These are phyloP conservation scores for Pulveroboletus sp. DNA, from an alignment of 768 basidiomycete genomes.

Conservation along the genomic window DNA sequence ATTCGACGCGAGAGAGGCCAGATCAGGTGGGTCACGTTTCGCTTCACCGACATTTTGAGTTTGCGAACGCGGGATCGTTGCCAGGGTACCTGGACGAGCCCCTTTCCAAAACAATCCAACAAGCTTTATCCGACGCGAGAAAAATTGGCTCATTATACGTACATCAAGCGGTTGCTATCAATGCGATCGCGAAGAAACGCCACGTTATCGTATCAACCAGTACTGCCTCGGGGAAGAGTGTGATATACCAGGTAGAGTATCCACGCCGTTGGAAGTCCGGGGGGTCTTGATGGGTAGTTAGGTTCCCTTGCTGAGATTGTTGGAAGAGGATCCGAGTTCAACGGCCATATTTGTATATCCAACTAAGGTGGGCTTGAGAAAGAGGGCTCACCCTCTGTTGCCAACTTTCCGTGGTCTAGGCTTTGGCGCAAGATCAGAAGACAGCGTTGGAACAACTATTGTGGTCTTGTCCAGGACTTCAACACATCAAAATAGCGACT, in stretches of 20 bases:
- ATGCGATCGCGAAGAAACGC: conserved; percentile 50
- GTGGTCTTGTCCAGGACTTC: conserved; percentile 55
- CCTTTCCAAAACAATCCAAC: conserved; percentile 51
- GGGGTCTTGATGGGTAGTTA: conserved; percentile 25
- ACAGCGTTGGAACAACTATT: conserved; percentile 66
- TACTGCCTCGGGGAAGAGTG: conserved; percentile 86
- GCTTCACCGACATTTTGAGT: background rate
- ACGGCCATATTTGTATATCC: conserved; percentile 87
- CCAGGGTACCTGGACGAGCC: conserved; percentile 50
- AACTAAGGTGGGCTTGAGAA: conserved; percentile 56
- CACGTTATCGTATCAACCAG: conserved; percentile 87
- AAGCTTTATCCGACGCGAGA: conserved; percentile 54
- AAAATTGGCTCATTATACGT: conserved; percentile 62
- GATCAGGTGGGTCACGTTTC: conserved; percentile 39
- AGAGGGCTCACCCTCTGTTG: background rate
- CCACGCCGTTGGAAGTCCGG: background rate
- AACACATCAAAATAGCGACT: conserved; percentile 61
- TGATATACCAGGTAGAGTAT: conserved; percentile 72
- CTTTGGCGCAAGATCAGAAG: conserved; percentile 86
- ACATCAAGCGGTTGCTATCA: conserved; percentile 71
- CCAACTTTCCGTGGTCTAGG: conserved; percentile 39
- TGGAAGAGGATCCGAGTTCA: conserved; percentile 56
- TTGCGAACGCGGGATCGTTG: background rate
- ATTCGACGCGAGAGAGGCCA: conserved; percentile 48
- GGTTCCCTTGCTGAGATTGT: conserved; percentile 65